Evolutionary conservation across 495 filamentous ascomycete genomes (phyloP), one percentile per base, ranked within the genome.

Genomic region (Sordaria brevicollis): DNA sequence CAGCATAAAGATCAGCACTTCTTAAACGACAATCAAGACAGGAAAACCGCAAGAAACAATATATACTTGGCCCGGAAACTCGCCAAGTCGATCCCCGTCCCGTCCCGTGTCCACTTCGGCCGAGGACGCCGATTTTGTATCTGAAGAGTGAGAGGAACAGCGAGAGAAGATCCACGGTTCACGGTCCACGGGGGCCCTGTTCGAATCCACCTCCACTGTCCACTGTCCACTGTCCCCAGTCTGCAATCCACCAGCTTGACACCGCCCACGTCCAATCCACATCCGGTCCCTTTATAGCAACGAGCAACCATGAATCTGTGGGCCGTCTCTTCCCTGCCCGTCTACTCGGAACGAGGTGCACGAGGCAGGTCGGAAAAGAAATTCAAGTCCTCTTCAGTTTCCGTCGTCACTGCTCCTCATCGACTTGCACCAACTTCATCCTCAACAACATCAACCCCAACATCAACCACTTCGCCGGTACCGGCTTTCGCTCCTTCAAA

Each of bases 261-360:
- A 70, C 70, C 39, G 68, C 29, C 43, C 33, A 36, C 31, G 8
- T 19, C 66, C n/a, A 36, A 35, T 49, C 65, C 39, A 68, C 8
- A 1, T 34, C 39, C 39, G n/a, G 38, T 54, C 49, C 67, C 67
- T 68, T 36, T 19, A 70, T 36, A 34, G 68, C 39, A 35, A 41
- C 39, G 62, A 70, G 69, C 71, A 69, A 74, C 65, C 72, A 77
- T 77, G 75, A 77, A 77, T 71, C 75, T 78, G 71, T 80, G 75
- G 76, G 77, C 76, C n/a, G 70, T 75, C 11, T 78, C 78, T 67
- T 65, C 72, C 41, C 71, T 76, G 71, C 76, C 77, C 74, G 72
- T 76, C 54, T 78, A 79, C 68, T 43, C 72, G 73, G 78, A 76
- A 10, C 70, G 68, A 43, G 67, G 35, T 36, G 35, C 70, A 65